Evolutionary conservation across 805 yeast species (phyloP).

Genomic region (Kodamaea fukazawae): DNA sequence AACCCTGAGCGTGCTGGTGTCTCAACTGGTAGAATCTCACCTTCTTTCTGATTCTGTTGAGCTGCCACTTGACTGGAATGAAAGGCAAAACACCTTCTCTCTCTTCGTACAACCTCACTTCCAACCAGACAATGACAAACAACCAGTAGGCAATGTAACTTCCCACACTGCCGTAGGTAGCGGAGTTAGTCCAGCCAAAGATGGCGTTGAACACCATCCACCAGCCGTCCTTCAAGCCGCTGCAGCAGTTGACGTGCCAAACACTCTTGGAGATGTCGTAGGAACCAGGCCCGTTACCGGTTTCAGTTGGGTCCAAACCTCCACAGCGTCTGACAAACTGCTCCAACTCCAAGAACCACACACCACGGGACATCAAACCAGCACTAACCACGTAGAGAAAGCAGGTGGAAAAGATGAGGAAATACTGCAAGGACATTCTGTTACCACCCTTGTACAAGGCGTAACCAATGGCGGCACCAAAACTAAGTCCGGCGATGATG

Average conservation of each 20-base stretch:
- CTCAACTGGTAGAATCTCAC: conserved; percentile 14
- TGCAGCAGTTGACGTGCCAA: conserved; percentile 49
- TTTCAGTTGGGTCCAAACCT: conserved; percentile 42
- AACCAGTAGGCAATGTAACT: conserved; percentile 39
- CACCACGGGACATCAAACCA: conserved; percentile 43
- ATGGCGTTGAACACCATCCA: conserved; percentile 48
- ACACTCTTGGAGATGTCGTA: conserved; percentile 39
- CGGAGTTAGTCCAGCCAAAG: conserved; percentile 47
- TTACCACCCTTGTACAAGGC: conserved; percentile 40
- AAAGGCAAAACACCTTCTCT: conserved; percentile 36
- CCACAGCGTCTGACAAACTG: conserved; percentile 37
- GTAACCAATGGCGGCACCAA: conserved; percentile 35
- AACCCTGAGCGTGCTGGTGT: conserved; percentile 3
- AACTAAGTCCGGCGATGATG: conserved; percentile 23
- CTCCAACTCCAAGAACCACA: conserved; percentile 44
- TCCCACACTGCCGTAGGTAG: conserved; percentile 43
- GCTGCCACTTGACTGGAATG: conserved; percentile 41
- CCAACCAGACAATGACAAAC: conserved; percentile 30
- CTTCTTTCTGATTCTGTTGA: conserved; percentile 32
- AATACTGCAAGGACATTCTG: conserved; percentile 41
- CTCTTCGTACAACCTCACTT: conserved; percentile 34
- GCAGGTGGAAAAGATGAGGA: conserved; percentile 37
- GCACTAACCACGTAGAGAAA: conserved; percentile 45
- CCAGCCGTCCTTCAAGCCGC: conserved; percentile 43
- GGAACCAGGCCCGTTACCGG: conserved; percentile 47